Percentiles rank a stretch among this genome's conserved stretches.
These are phyloP conservation scores for Camelina sativa DNA, from an alignment of 345 rosid species.

Conservation along the genomic window DNA sequence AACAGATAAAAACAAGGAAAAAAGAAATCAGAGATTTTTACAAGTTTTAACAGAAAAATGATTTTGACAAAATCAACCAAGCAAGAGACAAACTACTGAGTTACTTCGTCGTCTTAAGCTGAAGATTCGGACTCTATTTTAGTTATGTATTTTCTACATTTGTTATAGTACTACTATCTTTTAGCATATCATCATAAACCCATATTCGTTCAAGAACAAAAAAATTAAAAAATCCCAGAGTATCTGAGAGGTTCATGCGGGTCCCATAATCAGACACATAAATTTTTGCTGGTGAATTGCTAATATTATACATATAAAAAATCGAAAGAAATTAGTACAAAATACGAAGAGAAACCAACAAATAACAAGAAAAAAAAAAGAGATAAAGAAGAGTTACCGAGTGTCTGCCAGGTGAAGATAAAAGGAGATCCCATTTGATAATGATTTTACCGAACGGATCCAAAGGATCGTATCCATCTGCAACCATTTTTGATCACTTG, in stretches of 20 bases:
- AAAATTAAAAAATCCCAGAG: not conserved
- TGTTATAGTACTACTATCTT: not conserved
- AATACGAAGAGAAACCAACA: not conserved
- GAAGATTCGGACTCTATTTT: constrained; percentile 32
- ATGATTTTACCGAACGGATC: constrained; percentile 79
- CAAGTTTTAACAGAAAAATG: not conserved
- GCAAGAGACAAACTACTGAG: constrained; percentile 26
- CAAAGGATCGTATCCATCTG: constrained; percentile 87
- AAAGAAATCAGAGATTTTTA: not conserved
- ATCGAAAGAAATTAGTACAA: not conserved
- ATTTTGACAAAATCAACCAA: constrained; percentile 20
- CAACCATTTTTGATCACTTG: constrained; percentile 24
- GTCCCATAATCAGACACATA: constrained; percentile 23
- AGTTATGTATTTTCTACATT: constrained; percentile 8
- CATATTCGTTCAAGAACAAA: constrained; percentile 28
- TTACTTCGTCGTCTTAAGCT: constrained; percentile 28
- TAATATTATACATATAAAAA: not conserved
- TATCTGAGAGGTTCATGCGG: constrained; percentile 10
- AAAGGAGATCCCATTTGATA: constrained; percentile 83
- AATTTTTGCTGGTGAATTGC: not conserved
- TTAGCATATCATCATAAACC: constrained; percentile 29
- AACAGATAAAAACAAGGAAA: not conserved
- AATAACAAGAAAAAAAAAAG: not conserved
- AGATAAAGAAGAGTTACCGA: constrained; percentile 49
- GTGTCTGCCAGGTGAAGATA: constrained; percentile 39